These are phyloP conservation scores for Polychaeton citri DNA, from an alignment of 2,329 filamentous ascomycete genomes.

Conservation along the genomic window DNA sequence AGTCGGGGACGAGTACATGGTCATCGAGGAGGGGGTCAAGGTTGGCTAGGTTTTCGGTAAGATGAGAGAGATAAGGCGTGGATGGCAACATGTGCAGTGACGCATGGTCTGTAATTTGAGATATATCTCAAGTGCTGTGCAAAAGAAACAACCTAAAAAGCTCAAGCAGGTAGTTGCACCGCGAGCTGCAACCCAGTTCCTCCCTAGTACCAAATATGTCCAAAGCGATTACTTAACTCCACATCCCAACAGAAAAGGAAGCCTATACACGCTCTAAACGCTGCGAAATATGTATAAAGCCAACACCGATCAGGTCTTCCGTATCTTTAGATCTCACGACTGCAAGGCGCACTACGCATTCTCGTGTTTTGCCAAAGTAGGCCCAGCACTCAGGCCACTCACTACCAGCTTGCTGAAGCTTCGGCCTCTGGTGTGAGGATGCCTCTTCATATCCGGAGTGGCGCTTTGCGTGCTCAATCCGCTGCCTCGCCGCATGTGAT, in stretches of 20 bases:
- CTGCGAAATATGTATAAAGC: neutral
- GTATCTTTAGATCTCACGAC: too few species aligned
- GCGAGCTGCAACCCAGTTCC: neutral
- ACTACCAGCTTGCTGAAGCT: conserved; percentile 14
- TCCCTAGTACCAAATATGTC: neutral
- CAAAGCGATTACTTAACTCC: neutral
- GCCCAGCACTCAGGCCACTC: conserved; percentile 15
- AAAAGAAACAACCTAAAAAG: neutral
- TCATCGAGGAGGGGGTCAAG: conserved; percentile 24
- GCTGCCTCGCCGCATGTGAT: conserved; percentile 5
- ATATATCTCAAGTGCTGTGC: neutral
- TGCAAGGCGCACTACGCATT: conserved; percentile 2
- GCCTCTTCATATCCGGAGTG: conserved; percentile 5
- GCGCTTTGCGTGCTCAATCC: conserved; percentile 3
- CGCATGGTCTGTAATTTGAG: neutral
- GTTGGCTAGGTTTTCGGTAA: conserved; percentile 1
- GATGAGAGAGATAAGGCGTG: neutral
- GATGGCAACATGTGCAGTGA: too few species aligned
- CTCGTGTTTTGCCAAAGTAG: conserved; percentile 15
- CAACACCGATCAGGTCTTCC: too few species aligned
- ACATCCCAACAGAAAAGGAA: neutral
- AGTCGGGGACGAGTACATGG: conserved; percentile 32
- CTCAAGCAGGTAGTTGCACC: neutral
- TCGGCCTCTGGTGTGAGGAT: conserved; percentile 3
- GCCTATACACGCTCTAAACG: neutral